phyloP scores from a whole-genome alignment of 257 asterid genomes.

The Solanum pinnatisectum region DNA sequence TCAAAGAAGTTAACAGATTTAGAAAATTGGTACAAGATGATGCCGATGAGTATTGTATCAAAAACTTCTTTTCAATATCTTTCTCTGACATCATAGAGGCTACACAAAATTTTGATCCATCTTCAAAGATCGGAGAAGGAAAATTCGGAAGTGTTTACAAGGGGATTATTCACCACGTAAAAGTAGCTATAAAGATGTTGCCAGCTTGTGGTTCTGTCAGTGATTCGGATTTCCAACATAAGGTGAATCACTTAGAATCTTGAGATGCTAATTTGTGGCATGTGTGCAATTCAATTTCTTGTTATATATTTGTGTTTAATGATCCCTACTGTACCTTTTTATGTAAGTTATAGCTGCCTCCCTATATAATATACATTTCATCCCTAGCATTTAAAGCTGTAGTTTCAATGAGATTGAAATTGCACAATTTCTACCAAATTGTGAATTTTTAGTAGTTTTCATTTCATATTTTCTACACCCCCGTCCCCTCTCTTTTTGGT shows the following conservation, averaged over 20 bases:
- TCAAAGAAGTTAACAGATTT: slow-evolving; percentile 34
- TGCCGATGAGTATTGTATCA: slow-evolving; percentile 16
- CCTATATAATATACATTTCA: not conserved
- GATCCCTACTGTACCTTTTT: not conserved
- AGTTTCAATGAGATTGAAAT: not conserved
- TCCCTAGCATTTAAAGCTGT: not conserved
- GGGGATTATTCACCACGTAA: slow-evolving; percentile 51
- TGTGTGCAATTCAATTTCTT: not conserved
- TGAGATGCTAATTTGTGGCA: not conserved
- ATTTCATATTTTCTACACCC: not conserved
- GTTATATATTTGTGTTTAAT: not conserved
- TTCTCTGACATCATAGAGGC: slow-evolving; percentile 70
- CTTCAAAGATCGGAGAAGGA: slow-evolving; percentile 79
- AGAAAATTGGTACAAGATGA: slow-evolving; percentile 34
- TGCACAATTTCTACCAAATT: not conserved
- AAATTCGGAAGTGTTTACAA: slow-evolving; percentile 64
- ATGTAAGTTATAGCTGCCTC: not conserved
- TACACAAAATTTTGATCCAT: slow-evolving; percentile 63
- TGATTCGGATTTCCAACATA: slow-evolving; percentile 58
- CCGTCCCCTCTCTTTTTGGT: not conserved
- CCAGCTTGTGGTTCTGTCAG: slow-evolving; percentile 66
- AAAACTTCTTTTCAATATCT: slow-evolving; percentile 45
- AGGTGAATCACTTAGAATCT: slow-evolving; percentile 34
- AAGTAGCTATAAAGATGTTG: slow-evolving; percentile 82
- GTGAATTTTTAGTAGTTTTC: not conserved